phyloP scores from a whole-genome alignment of 2,329 filamentous ascomycete species.

The Apiospora hydei region DNA sequence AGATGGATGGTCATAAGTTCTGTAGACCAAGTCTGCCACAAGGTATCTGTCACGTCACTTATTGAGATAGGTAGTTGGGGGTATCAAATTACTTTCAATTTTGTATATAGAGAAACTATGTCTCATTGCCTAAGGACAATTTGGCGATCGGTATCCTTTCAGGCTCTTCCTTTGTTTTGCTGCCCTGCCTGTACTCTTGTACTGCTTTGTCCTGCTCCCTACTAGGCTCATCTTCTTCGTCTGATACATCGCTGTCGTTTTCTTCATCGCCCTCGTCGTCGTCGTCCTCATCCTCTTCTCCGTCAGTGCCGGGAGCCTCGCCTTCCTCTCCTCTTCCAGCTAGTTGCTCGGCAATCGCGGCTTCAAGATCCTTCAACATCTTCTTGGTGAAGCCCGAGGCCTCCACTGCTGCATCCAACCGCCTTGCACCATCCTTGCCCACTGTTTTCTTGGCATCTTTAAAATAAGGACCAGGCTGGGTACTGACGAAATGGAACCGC shows the following conservation, averaged over 20 bases:
- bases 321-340: conserved; percentile 49
- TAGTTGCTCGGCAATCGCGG: conserved; percentile 84
- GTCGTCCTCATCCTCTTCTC: conserved; percentile 45
- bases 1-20: background rate
- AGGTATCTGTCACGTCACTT: background rate
- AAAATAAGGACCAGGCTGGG: conserved; percentile 85
- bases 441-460: conserved; percentile 80
- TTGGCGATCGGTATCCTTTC: conserved; percentile 34
- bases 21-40: background rate
- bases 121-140: conserved; percentile 37
- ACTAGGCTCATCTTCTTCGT: conserved; percentile 38
- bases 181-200: conserved; percentile 12
- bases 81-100: conserved; percentile 26
- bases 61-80: background rate
- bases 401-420: conserved; percentile 87
- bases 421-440: conserved; percentile 67
- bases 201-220: conserved; percentile 31
- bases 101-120: conserved; percentile 29
- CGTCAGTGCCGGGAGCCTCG: conserved; percentile 47
- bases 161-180: conserved; percentile 30
- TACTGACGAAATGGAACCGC: conserved; percentile 85
- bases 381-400: conserved; percentile 97
- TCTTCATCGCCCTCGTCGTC: conserved; percentile 44
- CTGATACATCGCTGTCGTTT: conserved; percentile 41
- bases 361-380: conserved; percentile 92